Percentiles rank a stretch among this genome's conserved stretches.
phyloP scores from a whole-genome alignment of 164 flowering plant genomes.

The Liriodendron chinense region DNA sequence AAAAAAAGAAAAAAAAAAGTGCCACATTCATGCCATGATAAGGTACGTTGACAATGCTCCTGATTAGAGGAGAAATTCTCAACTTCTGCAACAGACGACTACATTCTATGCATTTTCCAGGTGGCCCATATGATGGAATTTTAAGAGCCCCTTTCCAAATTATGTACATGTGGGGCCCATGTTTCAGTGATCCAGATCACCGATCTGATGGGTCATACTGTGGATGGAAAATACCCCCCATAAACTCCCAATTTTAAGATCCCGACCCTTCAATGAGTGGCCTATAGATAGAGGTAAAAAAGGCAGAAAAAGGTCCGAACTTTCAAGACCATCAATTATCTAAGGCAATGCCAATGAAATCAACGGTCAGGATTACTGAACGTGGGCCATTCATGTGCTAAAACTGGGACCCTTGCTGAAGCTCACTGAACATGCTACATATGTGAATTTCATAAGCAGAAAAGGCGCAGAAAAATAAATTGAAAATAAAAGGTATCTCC shows the following conservation, averaged over 20 bases:
- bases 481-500: slow-evolving; percentile 3
- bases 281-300: too few relatives aligned
- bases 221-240: background rate
- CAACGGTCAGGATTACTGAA: background rate
- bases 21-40: too few relatives aligned
- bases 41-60: too few relatives aligned
- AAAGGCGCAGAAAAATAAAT: background rate
- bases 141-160: too few relatives aligned
- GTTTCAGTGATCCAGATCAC: background rate
- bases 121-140: too few relatives aligned
- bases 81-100: too few relatives aligned
- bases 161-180: background rate
- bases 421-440: background rate
- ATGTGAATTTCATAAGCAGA: background rate
- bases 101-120: too few relatives aligned
- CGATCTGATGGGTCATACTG: background rate
- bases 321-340: background rate
- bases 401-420: background rate
- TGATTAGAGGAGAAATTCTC: too few relatives aligned
- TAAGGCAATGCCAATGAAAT: background rate
- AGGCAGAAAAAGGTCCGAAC: background rate
- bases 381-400: background rate
- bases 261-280: background rate
- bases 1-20: too few relatives aligned
- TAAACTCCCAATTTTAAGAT: background rate